A percentile compares a stretch with the other conserved stretches of the same genome.
Evolutionary conservation across 805 yeast genomes (phyloP).

Genomic region (Ogataea allantospora): DNA sequence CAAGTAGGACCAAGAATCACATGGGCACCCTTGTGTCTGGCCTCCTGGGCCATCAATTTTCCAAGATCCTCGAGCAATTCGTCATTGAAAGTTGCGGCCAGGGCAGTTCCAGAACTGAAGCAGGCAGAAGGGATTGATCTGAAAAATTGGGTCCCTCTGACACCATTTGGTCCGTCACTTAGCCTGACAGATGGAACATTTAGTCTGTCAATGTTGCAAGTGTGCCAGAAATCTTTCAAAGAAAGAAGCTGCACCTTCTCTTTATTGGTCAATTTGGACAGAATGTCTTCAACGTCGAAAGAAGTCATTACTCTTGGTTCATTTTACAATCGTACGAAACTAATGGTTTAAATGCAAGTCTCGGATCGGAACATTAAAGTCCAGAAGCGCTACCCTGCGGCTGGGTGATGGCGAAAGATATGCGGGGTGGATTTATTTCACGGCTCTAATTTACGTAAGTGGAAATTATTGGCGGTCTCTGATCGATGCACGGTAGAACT

Average conservation of each 20-base stretch:
- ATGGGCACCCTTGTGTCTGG: slow-evolving; percentile 44
- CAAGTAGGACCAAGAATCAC: slow-evolving; percentile 38
- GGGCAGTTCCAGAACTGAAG: slow-evolving; percentile 47
- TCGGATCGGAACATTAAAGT: too few relatives aligned
- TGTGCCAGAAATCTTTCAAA: slow-evolving; percentile 42
- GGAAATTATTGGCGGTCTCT: too few relatives aligned
- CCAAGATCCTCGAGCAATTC: slow-evolving; percentile 41
- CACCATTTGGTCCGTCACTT: slow-evolving; percentile 49
- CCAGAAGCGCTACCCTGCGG: too few relatives aligned
- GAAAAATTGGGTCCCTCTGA: slow-evolving; percentile 45
- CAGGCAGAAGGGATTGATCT: slow-evolving; percentile 44
- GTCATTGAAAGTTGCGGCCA: slow-evolving; percentile 45
- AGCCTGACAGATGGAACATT: slow-evolving; percentile 37
- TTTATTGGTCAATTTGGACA: slow-evolving; percentile 25
- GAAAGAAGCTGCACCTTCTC: slow-evolving; percentile 36
- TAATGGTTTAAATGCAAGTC: too few relatives aligned
- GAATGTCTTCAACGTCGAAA: slow-evolving; percentile 23
- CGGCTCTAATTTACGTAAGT: too few relatives aligned
- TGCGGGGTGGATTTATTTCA: too few relatives aligned
- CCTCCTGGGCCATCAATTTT: slow-evolving; percentile 43
- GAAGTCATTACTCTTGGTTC: slow-evolving; percentile 3
- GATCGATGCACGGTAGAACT: too few relatives aligned
- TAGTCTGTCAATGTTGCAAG: slow-evolving; percentile 34
- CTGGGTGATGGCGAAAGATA: too few relatives aligned
- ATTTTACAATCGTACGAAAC: too few relatives aligned